A percentile compares a stretch with the other conserved stretches of the same genome.
Conservation (phyloP, 2,329 filamentous ascomycete species). For the Pseudohalonectria lignicola region DNA sequence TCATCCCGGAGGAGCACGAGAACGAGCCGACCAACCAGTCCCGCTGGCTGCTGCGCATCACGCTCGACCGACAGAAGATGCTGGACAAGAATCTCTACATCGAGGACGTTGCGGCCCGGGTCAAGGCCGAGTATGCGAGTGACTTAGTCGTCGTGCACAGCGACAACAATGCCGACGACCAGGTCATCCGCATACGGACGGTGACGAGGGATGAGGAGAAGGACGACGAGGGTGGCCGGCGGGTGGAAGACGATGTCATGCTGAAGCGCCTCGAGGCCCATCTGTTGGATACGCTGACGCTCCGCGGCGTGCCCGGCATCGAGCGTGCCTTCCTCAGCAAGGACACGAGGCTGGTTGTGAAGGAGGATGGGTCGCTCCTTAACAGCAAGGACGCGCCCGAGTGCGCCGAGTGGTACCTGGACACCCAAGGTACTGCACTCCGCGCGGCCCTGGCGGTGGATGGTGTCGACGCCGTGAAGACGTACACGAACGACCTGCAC, state of each 20-base stretch:
- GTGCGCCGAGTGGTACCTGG: conserved; percentile 90
- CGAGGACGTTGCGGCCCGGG: conserved; percentile 77
- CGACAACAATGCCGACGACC: conserved; percentile 94
- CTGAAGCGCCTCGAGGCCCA: conserved; percentile 87
- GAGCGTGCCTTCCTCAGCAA: conserved; percentile 89
- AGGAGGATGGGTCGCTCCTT: conserved; percentile 60
- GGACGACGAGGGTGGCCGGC: conserved; percentile 50
- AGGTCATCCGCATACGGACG: conserved; percentile 86
- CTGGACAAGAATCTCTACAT: conserved; percentile 90
- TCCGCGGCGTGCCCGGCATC: conserved; percentile 82
- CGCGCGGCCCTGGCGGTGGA: conserved; percentile 75
- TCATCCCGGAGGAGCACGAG: conserved; percentile 71
- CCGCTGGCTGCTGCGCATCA: conserved; percentile 89
- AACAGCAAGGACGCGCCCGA: conserved; percentile 61
- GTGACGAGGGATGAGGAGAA: conserved; percentile 59
- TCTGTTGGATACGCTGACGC: conserved; percentile 78
- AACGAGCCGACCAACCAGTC: conserved; percentile 64
- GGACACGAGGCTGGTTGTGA: conserved; percentile 56
- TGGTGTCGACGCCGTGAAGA: conserved; percentile 76
- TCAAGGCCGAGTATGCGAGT: conserved; percentile 78
- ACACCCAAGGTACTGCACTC: conserved; percentile 84
- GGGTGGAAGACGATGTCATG: conserved; percentile 77
- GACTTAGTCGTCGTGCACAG: conserved; percentile 92
- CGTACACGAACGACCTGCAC: conserved; percentile 91
- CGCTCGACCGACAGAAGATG: conserved; percentile 86